Base-by-base conservation (phyloP, 768 basidiomycete genomes). In the Sarcodon sp. region DNA sequence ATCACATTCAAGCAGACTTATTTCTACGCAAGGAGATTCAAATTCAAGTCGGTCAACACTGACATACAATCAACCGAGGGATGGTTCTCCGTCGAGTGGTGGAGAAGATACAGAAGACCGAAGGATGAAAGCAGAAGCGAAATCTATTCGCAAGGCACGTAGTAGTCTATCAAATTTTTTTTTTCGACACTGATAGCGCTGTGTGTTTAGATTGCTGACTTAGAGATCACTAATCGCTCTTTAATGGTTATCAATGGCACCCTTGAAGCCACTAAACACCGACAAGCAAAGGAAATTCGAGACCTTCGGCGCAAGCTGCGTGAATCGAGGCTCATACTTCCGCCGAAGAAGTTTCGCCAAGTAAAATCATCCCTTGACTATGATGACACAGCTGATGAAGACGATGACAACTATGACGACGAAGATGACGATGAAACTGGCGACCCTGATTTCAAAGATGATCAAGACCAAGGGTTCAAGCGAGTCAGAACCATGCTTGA, bases 191-290 rank as follows among this genome's bases (percentile, higher is more conserved):
- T 15, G n/a, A 45, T 35, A 18, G 10, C 36, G 33, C 39, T 35
- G 12, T 52, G 45, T 8, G 15, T 21, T 12, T 51, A 94, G 91
- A 93, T 94, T 50, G 87, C 85, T 10, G 90, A 94, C 66, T 70
- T 94, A 9, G 87, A 93, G 64, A 94, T 94, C 57, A 83, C 87
- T 6, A 93, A 90, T 62, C 73, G 77, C 33, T 94, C 90, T 1
- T 72, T 94, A 13, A 71, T 93, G 43, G 77, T 79, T 1, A 90
- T 94, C 65, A 94, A 93, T 57, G 69, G 82, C 2, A 75, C 83
- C 13, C 71, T 94, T 16, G 90, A 94, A 62, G 75, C 79, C 34
- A 75, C 77, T 33, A 90, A 88, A 64, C 76, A 83, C 54, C 75
- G 73, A 31, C 90, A 93, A 57, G 78, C 82, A 6, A 80, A 77